These are phyloP conservation scores for Sugiyamaella grinbergsii DNA, from an alignment of 1,139 yeast genomes.

Conservation along the genomic window DNA sequence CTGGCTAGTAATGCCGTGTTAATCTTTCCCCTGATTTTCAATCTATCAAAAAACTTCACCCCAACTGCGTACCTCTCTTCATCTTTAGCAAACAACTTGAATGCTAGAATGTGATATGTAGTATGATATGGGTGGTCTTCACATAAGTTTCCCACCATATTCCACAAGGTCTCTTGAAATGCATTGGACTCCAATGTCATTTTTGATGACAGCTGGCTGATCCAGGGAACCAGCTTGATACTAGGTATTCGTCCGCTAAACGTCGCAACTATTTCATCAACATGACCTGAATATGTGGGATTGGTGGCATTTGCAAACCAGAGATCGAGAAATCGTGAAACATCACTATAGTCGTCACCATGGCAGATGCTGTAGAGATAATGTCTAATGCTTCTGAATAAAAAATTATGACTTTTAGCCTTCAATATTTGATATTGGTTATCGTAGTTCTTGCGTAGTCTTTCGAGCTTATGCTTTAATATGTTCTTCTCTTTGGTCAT, in stretches of 20 bases:
- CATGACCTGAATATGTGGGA: constrained; percentile 36
- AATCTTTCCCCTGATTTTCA: constrained; percentile 11
- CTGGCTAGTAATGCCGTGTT: constrained; percentile 42
- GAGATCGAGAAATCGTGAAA: constrained; percentile 79
- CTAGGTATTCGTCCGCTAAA: constrained; percentile 54
- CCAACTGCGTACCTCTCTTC: constrained; percentile 10
- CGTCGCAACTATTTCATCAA: constrained; percentile 34
- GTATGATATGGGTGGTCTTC: constrained; percentile 75
- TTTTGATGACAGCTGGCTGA: constrained; percentile 79
- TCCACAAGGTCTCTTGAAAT: constrained; percentile 60
- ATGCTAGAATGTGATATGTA: constrained; percentile 60
- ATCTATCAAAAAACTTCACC: constrained; percentile 20
- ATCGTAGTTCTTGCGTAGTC: constrained; percentile 51
- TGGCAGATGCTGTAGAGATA: constrained; percentile 58
- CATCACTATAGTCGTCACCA: constrained; percentile 52
- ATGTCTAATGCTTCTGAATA: constrained; percentile 58
- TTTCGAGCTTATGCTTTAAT: constrained; percentile 9
- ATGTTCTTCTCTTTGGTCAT: constrained; percentile 2
- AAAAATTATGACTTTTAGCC: constrained; percentile 49
- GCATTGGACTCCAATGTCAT: constrained; percentile 44
- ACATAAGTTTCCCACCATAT: constrained; percentile 55
- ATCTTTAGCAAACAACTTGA: constrained; percentile 18
- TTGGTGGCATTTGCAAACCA: constrained; percentile 70
- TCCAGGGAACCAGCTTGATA: constrained; percentile 72
- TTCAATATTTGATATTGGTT: constrained; percentile 49